These are phyloP conservation scores for Sporisorium graminicola DNA, from an alignment of 1,284 basidiomycete species.

Conservation along the genomic window DNA sequence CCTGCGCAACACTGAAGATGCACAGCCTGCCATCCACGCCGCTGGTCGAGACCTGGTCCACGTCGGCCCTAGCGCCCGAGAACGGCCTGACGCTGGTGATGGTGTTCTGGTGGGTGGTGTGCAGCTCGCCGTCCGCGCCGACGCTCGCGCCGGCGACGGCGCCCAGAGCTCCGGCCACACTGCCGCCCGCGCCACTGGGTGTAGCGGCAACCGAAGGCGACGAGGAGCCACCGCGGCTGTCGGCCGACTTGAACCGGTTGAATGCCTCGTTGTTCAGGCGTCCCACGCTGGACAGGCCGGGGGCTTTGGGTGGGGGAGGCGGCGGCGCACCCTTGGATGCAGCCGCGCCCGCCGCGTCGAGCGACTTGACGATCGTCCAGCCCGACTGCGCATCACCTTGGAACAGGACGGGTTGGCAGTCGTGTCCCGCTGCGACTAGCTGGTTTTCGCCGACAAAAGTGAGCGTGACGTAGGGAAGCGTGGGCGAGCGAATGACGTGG, in stretches of 20 bases:
- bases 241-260: constrained; percentile 92
- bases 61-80: constrained; percentile 72
- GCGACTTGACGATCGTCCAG: constrained; percentile 61
- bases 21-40: constrained; percentile 95
- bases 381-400: constrained; percentile 57
- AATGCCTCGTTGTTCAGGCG: constrained; percentile 94
- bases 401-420: constrained; percentile 87
- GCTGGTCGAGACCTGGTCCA: constrained; percentile 86
- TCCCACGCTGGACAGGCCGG: constrained; percentile 72
- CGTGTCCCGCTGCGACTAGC: constrained; percentile 90
- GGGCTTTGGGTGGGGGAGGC: constrained; percentile 62
- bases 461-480: constrained; percentile 65
- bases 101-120: constrained; percentile 93
- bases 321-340: constrained; percentile 64
- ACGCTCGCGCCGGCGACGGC: constrained; percentile 75
- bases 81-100: constrained; percentile 78
- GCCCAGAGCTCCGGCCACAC: constrained; percentile 76
- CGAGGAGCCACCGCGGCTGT: constrained; percentile 78
- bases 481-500: constrained; percentile 64
- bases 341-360: constrained; percentile 63
- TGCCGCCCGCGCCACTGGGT: constrained; percentile 63
- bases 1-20: constrained; percentile 81
- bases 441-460: constrained; percentile 81
- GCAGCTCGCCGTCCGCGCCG: constrained; percentile 76
- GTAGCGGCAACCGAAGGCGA: constrained; percentile 54